Evolutionary conservation across 257 asterid genomes (phyloP).

Genomic region (Euphrasia confusa): DNA sequence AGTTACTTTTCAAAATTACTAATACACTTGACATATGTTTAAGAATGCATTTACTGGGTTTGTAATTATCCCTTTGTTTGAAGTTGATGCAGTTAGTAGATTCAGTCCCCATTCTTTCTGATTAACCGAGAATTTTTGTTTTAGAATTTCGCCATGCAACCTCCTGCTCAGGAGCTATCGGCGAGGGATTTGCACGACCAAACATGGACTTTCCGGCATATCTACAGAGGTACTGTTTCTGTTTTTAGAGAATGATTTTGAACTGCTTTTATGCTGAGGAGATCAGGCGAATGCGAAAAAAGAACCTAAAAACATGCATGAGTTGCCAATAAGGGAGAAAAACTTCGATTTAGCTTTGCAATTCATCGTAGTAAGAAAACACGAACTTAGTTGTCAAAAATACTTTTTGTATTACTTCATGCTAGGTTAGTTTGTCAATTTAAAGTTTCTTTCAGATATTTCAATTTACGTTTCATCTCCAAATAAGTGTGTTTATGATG

Average conservation of each 20-base stretch:
- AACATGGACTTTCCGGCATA: slow-evolving; percentile 78
- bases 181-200: slow-evolving; percentile 85
- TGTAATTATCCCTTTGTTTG: neutral
- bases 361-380: neutral
- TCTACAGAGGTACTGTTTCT: slow-evolving; percentile 55
- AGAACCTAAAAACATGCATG: neutral
- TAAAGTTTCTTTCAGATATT: neutral
- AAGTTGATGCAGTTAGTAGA: neutral
- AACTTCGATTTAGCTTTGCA: neutral
- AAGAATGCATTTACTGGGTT: neutral
- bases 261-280: no score
- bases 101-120: neutral
- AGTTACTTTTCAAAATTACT: neutral
- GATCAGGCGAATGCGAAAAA: neutral
- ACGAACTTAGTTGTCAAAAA: neutral
- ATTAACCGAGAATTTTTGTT: neutral
- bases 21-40: slow-evolving; percentile 1
- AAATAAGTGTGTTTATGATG: neutral
- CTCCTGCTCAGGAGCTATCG: slow-evolving; percentile 77
- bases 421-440: neutral
- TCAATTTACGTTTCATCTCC: neutral
- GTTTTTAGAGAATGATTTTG: neutral
- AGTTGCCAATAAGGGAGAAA: no score
- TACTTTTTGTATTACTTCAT: neutral
- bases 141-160: slow-evolving; percentile 85